These are phyloP conservation scores for Hymenoscyphus fraxineus DNA, from an alignment of 2,329 filamentous ascomycete species.

Conservation along the genomic window DNA sequence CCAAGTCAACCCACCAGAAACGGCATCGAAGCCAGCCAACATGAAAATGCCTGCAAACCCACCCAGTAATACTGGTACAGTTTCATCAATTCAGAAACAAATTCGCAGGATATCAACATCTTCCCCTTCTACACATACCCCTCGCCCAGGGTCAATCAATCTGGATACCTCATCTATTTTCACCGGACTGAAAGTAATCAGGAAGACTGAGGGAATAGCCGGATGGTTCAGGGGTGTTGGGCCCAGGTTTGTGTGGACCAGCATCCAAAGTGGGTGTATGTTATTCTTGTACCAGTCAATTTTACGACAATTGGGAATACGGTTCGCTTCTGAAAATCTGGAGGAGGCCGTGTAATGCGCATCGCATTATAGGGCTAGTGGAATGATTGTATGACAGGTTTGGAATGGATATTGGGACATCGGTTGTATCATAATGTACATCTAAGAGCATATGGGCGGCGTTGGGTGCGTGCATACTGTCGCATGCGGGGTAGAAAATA, in stretches of 20 bases:
- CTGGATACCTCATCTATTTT: conserved; percentile 88
- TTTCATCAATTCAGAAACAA: conserved; percentile 39
- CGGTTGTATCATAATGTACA: conserved; percentile 28
- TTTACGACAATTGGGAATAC: conserved; percentile 67
- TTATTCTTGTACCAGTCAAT: conserved; percentile 90
- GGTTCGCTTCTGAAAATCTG: conserved; percentile 23
- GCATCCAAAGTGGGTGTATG: conserved; percentile 95
- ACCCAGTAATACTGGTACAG: conserved; percentile 29
- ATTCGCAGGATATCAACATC: conserved; percentile 82
- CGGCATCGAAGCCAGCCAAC: conserved; percentile 26
- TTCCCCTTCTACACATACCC: conserved; percentile 78
- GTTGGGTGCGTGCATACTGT: conserved; percentile 23
- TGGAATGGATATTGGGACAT: conserved; percentile 6
- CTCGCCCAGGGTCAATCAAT: conserved; percentile 71
- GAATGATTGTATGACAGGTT: conserved; percentile 1
- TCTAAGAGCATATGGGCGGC: conserved; percentile 32
- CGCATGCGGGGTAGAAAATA: conserved; percentile 28
- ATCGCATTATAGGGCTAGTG: background rate
- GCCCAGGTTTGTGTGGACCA: conserved; percentile 91
- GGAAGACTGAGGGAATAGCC: conserved; percentile 78
- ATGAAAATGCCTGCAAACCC: conserved; percentile 22
- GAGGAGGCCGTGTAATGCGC: conserved; percentile 27
- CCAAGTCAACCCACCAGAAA: conserved; percentile 58
- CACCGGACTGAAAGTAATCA: conserved; percentile 80
- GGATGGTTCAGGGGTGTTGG: conserved; percentile 96